Conservation (phyloP, 148 eudicot genomes). For the Beta vulgaris region DNA sequence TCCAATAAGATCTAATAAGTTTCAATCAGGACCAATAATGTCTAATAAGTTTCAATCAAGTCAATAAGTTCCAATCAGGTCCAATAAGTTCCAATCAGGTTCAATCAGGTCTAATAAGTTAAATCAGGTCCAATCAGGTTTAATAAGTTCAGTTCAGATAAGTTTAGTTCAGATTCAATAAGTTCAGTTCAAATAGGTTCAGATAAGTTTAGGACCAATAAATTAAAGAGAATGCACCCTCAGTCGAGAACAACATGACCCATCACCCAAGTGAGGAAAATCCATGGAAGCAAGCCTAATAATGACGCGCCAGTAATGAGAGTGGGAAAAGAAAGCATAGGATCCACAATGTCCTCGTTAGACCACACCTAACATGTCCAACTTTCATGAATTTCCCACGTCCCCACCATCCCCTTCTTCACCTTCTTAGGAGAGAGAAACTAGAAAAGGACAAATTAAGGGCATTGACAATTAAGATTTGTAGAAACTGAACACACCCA, state of each 20-base stretch:
- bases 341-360: constrained; percentile 22
- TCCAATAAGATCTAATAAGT: no score
- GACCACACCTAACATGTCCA: constrained; percentile 31
- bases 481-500: constrained; percentile 18
- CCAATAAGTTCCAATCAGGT: no score
- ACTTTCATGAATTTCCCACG: constrained; percentile 28
- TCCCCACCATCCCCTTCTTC: constrained; percentile 13
- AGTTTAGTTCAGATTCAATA: no score
- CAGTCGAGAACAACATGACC: no score
- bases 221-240: no score
- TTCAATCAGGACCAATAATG: no score
- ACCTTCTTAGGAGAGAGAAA: not conserved
- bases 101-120: no score
- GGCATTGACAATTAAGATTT: constrained; percentile 36
- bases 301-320: constrained; percentile 10
- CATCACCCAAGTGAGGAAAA: no score
- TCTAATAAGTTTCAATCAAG: no score
- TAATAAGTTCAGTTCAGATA: no score
- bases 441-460: constrained; percentile 34
- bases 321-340: constrained; percentile 3
- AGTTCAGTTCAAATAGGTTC: not conserved
- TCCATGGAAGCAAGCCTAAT: not conserved
- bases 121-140: no score
- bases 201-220: not conserved
- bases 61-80: no score